Evolutionary conservation across 2,329 filamentous ascomycete species (phyloP).

Genomic region (Harringtonia lauricola): DNA sequence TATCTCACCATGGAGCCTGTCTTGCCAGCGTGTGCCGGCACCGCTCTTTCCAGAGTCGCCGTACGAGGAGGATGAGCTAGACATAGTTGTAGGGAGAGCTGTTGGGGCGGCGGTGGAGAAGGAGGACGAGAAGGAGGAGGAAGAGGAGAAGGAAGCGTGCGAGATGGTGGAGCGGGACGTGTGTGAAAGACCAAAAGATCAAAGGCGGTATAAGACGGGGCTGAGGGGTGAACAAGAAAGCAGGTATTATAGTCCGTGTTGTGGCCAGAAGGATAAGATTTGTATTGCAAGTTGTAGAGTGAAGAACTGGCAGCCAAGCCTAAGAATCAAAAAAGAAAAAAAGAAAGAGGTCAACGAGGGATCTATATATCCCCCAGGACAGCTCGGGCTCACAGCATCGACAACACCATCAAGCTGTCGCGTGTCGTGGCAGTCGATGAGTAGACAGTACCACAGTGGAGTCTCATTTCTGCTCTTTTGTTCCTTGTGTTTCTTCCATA

Average conservation of each 20-base stretch:
- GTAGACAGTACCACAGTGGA: conserved; percentile 6
- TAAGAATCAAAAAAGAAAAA: not conserved
- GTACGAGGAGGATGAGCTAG: conserved; percentile 8
- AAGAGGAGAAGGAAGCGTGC: not conserved
- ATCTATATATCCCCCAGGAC: conserved; percentile 7
- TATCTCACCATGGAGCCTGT: conserved; percentile 20
- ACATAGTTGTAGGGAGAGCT: not conserved
- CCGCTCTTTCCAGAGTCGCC: conserved; percentile 3
- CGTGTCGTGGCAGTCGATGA: conserved; percentile 10
- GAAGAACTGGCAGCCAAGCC: not conserved
- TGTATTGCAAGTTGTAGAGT: not conserved
- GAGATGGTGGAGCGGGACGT: not conserved
- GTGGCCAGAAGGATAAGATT: not conserved
- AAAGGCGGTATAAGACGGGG: not conserved
- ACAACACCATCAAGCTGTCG: conserved; percentile 2
- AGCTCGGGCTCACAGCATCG: conserved; percentile 7
- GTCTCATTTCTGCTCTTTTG: conserved; percentile 1
- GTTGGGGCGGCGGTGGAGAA: not conserved
- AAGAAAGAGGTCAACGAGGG: conserved; percentile 2
- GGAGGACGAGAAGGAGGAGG: not conserved
- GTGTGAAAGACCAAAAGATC: not conserved
- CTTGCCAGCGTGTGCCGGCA: conserved; percentile 18
- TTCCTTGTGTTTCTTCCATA: conserved; percentile 1
- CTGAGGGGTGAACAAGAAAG: no score
- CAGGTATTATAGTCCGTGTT: not conserved